A percentile compares a stretch with the other conserved stretches of the same genome.
phyloP scores from a whole-genome alignment of 2,329 filamentous ascomycete species.

The Hymenoscyphus infarciens region DNA sequence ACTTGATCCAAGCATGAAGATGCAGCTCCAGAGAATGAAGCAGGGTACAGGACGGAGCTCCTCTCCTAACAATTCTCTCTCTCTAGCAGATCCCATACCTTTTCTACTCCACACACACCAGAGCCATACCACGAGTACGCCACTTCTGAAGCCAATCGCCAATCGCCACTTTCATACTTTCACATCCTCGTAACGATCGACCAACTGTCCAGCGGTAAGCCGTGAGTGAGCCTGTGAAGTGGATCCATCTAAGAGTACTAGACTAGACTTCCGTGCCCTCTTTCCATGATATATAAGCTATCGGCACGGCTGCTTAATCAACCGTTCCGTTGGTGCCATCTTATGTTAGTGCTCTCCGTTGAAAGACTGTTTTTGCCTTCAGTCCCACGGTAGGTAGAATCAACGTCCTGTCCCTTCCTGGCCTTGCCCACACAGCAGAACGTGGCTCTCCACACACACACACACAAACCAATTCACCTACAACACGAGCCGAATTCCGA shows the following conservation, averaged over 20 bases:
- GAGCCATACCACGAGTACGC: background rate
- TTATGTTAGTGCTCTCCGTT: constrained; percentile 1
- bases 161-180: constrained; percentile 20
- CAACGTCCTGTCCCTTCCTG: constrained; percentile 13
- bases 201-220: background rate
- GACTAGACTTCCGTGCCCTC: background rate
- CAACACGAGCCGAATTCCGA: constrained; percentile 2
- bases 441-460: constrained; percentile 9
- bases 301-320: background rate
- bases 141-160: constrained; percentile 15
- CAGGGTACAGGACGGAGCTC: background rate
- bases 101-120: background rate
- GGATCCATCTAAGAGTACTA: background rate
- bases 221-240: background rate
- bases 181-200: constrained; percentile 14
- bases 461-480: constrained; percentile 4
- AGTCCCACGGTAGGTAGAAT: constrained; percentile 14
- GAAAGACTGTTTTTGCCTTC: constrained; percentile 13
- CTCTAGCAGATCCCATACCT: background rate
- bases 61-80: background rate
- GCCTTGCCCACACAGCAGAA: constrained; percentile 6
- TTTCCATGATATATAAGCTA: constrained; percentile 6
- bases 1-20: constrained; percentile 20
- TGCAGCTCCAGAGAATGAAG: constrained; percentile 6
- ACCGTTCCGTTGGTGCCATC: constrained; percentile 6